These are phyloP conservation scores for Hypoxylon lenormandii DNA, from an alignment of 495 filamentous ascomycete species.

Conservation along the genomic window DNA sequence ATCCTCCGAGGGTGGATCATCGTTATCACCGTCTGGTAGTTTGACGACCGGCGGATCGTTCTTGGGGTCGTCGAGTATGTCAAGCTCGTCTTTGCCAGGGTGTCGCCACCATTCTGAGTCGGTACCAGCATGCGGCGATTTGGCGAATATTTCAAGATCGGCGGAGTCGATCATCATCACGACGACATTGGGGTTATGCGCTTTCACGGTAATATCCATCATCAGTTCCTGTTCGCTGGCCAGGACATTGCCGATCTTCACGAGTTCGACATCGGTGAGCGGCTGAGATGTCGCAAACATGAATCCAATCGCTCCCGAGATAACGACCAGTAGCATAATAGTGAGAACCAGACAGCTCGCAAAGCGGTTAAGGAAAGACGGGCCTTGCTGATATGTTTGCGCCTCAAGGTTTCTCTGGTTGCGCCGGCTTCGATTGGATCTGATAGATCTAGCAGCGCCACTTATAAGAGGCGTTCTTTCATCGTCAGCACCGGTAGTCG, in stretches of 20 bases:
- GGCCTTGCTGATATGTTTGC: slow-evolving; percentile 71
- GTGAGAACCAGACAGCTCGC: slow-evolving; percentile 82
- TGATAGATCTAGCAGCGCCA: slow-evolving; percentile 65
- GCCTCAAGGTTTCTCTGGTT: slow-evolving; percentile 78
- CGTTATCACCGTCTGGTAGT: slow-evolving; percentile 58
- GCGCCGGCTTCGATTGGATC: slow-evolving; percentile 71
- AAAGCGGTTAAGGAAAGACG: slow-evolving; percentile 75
- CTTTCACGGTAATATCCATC: slow-evolving; percentile 88
- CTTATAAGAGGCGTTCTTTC: slow-evolving; percentile 80
- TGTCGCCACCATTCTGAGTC: slow-evolving; percentile 78
- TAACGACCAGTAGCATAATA: slow-evolving; percentile 77
- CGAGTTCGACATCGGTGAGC: slow-evolving; percentile 77
- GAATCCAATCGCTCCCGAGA: slow-evolving; percentile 85
- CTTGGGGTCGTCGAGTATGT: slow-evolving; percentile 63
- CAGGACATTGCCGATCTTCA: slow-evolving; percentile 85
- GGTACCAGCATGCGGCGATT: slow-evolving; percentile 83
- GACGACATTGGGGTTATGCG: slow-evolving; percentile 91
- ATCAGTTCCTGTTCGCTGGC: slow-evolving; percentile 96
- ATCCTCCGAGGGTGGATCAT: slow-evolving; percentile 61
- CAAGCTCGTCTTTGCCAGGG: slow-evolving; percentile 59
- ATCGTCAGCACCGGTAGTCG: slow-evolving; percentile 79
- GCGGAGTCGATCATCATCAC: slow-evolving; percentile 83
- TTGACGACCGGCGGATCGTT: slow-evolving; percentile 68
- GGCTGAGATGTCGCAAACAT: slow-evolving; percentile 91
- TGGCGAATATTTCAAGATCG: slow-evolving; percentile 92